phyloP scores from a whole-genome alignment of 202 grass and related monocot species.

The Bolboschoenoplectus hybrid region DNA sequence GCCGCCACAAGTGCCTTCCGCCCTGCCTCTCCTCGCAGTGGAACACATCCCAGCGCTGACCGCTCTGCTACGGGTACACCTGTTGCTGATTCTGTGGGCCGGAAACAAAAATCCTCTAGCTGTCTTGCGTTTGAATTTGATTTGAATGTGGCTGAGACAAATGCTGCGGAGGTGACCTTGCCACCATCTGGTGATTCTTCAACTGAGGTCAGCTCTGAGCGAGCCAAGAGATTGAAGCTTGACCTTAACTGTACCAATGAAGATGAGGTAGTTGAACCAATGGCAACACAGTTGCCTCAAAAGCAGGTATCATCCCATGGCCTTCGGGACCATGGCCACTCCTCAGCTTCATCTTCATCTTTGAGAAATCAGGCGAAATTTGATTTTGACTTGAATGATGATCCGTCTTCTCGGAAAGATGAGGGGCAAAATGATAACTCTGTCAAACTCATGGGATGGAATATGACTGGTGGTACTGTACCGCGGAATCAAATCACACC shows the following conservation, averaged over 20 bases:
- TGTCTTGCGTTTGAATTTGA: slow-evolving; percentile 47
- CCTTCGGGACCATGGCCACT: slow-evolving; percentile 43
- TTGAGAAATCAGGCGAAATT: slow-evolving; percentile 29
- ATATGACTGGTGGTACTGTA: background rate
- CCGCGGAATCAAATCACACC: slow-evolving; percentile 8
- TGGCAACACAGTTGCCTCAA: background rate
- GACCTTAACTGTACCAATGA: slow-evolving; percentile 33
- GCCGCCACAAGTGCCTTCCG: slow-evolving; percentile 56
- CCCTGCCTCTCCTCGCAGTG: slow-evolving; percentile 42
- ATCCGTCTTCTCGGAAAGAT: slow-evolving; percentile 26
- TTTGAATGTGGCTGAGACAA: slow-evolving; percentile 47
- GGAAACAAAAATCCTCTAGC: slow-evolving; percentile 35
- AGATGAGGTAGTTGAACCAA: slow-evolving; percentile 35
- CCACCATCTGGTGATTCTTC: slow-evolving; percentile 41
- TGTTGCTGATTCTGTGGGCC: slow-evolving; percentile 10
- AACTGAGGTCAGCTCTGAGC: slow-evolving; percentile 37
- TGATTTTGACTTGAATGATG: slow-evolving; percentile 59
- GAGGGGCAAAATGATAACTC: background rate
- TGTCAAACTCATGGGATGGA: slow-evolving; percentile 33
- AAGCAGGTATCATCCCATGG: slow-evolving; percentile 2
- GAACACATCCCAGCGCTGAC: background rate
- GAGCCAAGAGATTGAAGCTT: slow-evolving; percentile 39
- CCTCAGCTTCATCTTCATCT: slow-evolving; percentile 48
- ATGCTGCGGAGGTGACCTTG: slow-evolving; percentile 17
- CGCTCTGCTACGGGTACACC: background rate